phyloP scores from a whole-genome alignment of 805 yeast species.

The Zygotorulaspora sp. region DNA sequence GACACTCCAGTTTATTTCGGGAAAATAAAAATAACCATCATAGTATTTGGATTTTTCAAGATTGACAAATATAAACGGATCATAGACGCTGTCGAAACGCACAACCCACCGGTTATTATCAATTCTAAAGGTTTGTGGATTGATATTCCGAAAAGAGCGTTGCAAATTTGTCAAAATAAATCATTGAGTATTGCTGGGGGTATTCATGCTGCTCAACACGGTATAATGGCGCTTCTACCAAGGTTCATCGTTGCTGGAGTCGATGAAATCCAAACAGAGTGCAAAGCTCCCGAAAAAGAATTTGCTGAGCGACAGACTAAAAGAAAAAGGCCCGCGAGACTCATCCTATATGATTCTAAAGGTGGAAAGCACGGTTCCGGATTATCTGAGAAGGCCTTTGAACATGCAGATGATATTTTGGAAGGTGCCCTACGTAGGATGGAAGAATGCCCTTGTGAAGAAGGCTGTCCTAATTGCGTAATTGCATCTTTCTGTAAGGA shows the following conservation, averaged over 20 bases:
- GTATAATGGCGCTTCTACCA: conserved; percentile 74
- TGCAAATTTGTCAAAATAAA: conserved; percentile 55
- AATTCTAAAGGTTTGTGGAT: conserved; percentile 86
- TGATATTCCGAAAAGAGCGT: conserved; percentile 66
- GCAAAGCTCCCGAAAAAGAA: conserved; percentile 97
- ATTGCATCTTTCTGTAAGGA: conserved; percentile 80
- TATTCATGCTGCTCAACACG: conserved; percentile 96
- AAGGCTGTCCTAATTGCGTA: conserved; percentile 77
- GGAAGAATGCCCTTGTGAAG: conserved; percentile 61
- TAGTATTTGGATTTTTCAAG: conserved; percentile 92
- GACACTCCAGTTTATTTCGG: conserved; percentile 72
- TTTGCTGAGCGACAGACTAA: conserved; percentile 69
- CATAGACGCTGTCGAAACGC: conserved; percentile 90
- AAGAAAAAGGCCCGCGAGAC: conserved; percentile 79
- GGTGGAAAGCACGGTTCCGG: conserved; percentile 84
- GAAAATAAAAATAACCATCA: conserved; percentile 59
- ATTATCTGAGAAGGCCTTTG: conserved; percentile 71
- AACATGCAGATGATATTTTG: conserved; percentile 64
- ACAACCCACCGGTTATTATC: conserved; percentile 73
- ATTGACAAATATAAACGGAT: conserved; percentile 70
- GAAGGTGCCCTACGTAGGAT: conserved; percentile 55
- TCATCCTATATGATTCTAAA: conserved; percentile 76
- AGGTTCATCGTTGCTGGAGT: conserved; percentile 64
- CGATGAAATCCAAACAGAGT: conserved; percentile 83
- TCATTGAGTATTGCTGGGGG: conserved; percentile 75